Conservation (phyloP, 2,329 filamentous ascomycete genomes). For the Talaromyces sp. region DNA sequence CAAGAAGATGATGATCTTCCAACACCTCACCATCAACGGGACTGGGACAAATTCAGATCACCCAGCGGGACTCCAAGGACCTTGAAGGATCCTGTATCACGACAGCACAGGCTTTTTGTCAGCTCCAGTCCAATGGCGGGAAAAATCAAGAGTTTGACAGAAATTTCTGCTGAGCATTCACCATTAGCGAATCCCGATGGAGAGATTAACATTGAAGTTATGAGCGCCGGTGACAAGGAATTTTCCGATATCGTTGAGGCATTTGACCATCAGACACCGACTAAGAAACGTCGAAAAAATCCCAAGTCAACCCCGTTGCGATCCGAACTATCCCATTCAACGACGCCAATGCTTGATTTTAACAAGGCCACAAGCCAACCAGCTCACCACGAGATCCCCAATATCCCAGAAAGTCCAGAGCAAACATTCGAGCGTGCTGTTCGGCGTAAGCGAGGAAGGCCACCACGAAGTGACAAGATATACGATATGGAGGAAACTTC, state of each 20-base stretch:
- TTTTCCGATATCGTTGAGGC: slow-evolving; percentile 18
- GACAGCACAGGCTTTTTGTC: slow-evolving; percentile 11
- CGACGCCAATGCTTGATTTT: slow-evolving; percentile 19
- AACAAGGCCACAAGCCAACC: slow-evolving; percentile 12
- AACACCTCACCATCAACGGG: slow-evolving; percentile 19
- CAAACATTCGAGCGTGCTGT: slow-evolving; percentile 12
- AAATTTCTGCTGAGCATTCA: slow-evolving; percentile 39
- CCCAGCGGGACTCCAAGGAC: slow-evolving; percentile 16
- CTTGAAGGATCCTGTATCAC: slow-evolving; percentile 16
- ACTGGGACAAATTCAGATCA: neutral
- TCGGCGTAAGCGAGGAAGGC: slow-evolving; percentile 18
- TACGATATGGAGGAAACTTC: slow-evolving; percentile 34
- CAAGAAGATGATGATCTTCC: slow-evolving; percentile 36
- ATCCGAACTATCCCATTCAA: neutral
- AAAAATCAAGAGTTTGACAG: slow-evolving; percentile 32
- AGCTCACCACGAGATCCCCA: slow-evolving; percentile 11
- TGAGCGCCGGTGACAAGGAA: slow-evolving; percentile 36
- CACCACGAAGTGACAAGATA: slow-evolving; percentile 22
- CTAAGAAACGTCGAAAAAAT: slow-evolving; percentile 30
- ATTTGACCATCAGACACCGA: slow-evolving; percentile 27
- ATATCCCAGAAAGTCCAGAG: slow-evolving; percentile 13
- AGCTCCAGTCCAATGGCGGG: slow-evolving; percentile 35
- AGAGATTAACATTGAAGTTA: slow-evolving; percentile 31
- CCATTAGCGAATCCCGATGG: slow-evolving; percentile 28
- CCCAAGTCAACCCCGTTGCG: neutral